Conservation (phyloP, 2,329 filamentous ascomycete species). For the Nemania serpens region DNA sequence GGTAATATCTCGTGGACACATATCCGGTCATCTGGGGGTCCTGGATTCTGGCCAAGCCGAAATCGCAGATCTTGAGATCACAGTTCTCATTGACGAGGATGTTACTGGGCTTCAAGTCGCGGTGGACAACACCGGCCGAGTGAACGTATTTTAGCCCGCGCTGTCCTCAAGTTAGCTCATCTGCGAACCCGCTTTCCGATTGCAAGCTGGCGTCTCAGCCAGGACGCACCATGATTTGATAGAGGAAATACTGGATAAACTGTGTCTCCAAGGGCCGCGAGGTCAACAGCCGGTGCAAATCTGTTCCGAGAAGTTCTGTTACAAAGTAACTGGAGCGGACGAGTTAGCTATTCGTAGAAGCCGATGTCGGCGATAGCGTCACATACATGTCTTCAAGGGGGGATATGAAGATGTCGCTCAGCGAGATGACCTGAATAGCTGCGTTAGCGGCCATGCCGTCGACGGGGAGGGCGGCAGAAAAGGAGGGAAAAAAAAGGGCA, state of each 20-base stretch:
- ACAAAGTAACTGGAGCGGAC: slow-evolving; percentile 79
- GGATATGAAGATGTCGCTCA: slow-evolving; percentile 99
- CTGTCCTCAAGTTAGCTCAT: slow-evolving; percentile 51
- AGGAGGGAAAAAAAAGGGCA: slow-evolving; percentile 11
- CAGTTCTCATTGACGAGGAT: slow-evolving; percentile 99
- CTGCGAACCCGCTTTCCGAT: background rate
- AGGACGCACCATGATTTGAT: slow-evolving; percentile 87
- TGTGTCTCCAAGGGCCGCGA: slow-evolving; percentile 97
- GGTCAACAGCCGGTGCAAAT: slow-evolving; percentile 92
- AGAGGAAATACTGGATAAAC: slow-evolving; percentile 99
- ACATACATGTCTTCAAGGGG: slow-evolving; percentile 96
- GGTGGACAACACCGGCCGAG: slow-evolving; percentile 95
- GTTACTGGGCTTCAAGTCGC: slow-evolving; percentile 97
- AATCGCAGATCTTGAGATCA: slow-evolving; percentile 99
- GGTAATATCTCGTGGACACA: slow-evolving; percentile 97
- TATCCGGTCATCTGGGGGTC: slow-evolving; percentile 99
- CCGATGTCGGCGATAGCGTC: slow-evolving; percentile 1
- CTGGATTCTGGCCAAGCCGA: slow-evolving; percentile 94
- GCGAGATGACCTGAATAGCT: slow-evolving; percentile 77
- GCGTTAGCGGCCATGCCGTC: slow-evolving; percentile 23
- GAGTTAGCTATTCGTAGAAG: slow-evolving; percentile 25
- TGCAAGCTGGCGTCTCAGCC: background rate
- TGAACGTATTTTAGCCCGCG: slow-evolving; percentile 98
- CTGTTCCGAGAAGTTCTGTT: slow-evolving; percentile 94
- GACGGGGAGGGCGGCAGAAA: slow-evolving; percentile 17